A percentile compares a stretch with the other conserved stretches of the same genome.
These are phyloP conservation scores for Apiospora malaysiana DNA, from an alignment of 2,329 filamentous ascomycete species.

Conservation along the genomic window DNA sequence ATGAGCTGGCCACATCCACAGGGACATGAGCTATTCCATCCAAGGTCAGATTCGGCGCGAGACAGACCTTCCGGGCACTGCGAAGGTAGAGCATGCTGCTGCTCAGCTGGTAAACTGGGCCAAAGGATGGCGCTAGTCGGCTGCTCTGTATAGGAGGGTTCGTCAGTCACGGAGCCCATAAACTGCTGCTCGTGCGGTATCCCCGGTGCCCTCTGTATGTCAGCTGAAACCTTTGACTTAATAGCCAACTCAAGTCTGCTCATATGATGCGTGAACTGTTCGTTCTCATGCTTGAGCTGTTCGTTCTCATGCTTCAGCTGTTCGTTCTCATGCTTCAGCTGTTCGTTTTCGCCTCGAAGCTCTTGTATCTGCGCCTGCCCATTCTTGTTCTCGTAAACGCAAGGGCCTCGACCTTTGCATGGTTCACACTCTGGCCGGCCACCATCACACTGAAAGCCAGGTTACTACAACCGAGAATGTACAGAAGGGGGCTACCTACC, in stretches of 20 bases:
- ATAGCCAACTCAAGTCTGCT: neutral
- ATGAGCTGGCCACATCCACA: neutral
- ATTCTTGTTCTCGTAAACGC: constrained; percentile 2
- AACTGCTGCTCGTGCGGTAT: neutral
- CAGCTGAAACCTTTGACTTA: neutral
- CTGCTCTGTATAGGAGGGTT: neutral
- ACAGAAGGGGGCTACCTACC: neutral
- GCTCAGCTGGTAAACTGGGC: neutral
- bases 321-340: neutral
- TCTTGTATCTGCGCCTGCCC: neutral
- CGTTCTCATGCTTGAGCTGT: neutral
- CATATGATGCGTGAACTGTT: neutral
- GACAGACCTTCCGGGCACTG: neutral
- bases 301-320: neutral
- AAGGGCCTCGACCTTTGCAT: neutral
- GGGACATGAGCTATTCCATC: neutral
- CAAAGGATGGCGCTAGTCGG: neutral
- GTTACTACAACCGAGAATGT: neutral
- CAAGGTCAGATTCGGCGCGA: neutral
- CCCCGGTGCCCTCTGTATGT: neutral
- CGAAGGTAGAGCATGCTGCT: neutral
- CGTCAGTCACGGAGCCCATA: neutral
- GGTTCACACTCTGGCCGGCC: neutral
- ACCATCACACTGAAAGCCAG: neutral
- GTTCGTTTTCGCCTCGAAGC: neutral